Evolutionary conservation across 139 green algal species (phyloP), one percentile per base, ranked within the genome.

Genomic region (Pleodorina starrii): DNA sequence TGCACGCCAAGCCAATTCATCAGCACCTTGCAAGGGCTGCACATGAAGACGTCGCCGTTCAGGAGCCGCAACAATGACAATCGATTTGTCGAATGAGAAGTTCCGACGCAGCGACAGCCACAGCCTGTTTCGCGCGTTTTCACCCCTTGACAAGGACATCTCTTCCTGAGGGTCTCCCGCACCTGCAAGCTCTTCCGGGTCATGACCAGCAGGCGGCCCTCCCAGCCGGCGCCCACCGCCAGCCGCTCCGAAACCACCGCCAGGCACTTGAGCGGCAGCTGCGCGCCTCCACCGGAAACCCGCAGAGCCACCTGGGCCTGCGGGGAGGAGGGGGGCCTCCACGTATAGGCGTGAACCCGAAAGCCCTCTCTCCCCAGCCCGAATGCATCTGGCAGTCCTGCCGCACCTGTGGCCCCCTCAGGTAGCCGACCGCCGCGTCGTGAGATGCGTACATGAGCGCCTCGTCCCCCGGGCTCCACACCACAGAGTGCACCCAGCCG

Each of bases 381-480:
- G n/a, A n/a, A n/a, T n/a, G n/a, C n/a, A n/a, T n/a, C n/a, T n/a
- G n/a, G 29, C 54, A 66, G 3, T 32, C 5, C 6, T 25, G 54
- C 42, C 60, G 5, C n/a, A 87, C 80, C 80, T 87, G 59, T 9
- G 80, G 80, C 2, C 80, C 82, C 10, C 66, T 29, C 44, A 88
- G 44, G 63, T 21, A 57, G n/a, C 66, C 66, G n/a, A 88, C 14
- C 3, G 21, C 82, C 1, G 10, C 32, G 44, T 88, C 82, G 44
- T 88, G 82, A 9, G 82, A 79, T 25, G 82, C 46, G 68, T 88
- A 88, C 44, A 88, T 63, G 43, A 88, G 82, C 44, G 66, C 66
- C 32, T 42, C 32, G 82, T 71, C 82, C 44, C n/a, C 82, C 17
- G 38, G 32, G 29, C 42, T 63, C 63, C 66, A 88, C 0, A 5